Conservation (phyloP, 2,329 filamentous ascomycete genomes). For the Curvularia spicifera region DNA sequence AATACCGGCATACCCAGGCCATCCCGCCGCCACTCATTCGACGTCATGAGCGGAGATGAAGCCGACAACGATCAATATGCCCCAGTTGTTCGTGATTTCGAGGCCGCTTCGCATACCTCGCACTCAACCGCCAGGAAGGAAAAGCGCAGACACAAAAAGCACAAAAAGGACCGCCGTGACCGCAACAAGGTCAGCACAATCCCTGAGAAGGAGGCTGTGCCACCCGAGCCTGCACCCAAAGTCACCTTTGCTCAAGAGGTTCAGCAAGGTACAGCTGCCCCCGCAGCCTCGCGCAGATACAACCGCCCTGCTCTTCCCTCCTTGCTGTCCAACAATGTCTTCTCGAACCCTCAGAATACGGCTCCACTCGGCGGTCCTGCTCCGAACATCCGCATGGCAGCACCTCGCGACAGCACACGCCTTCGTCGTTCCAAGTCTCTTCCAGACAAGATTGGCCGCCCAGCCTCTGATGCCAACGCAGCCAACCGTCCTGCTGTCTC, state of each 20-base stretch:
- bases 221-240: constrained; percentile 25
- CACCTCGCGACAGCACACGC: constrained; percentile 29
- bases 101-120: constrained; percentile 46
- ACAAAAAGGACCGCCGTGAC: constrained; percentile 54
- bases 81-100: constrained; percentile 58
- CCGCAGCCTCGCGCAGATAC: constrained; percentile 57
- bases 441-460: constrained; percentile 45
- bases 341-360: constrained; percentile 55
- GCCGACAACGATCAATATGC: constrained; percentile 57
- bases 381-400: constrained; percentile 43
- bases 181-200: constrained; percentile 38
- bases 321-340: constrained; percentile 74
- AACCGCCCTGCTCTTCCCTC: constrained; percentile 67
- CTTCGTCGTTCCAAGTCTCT: constrained; percentile 47
- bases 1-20: constrained; percentile 22
- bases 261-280: constrained; percentile 44
- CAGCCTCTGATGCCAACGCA: constrained; percentile 26
- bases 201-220: constrained; percentile 32
- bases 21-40: constrained; percentile 49
- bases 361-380: constrained; percentile 39
- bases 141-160: constrained; percentile 55
- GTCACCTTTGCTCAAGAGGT: constrained; percentile 52
- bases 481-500: constrained; percentile 28
- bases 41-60: constrained; percentile 61
- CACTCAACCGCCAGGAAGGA: constrained; percentile 48